Conservation (phyloP, 1,139 yeast genomes). For the Taphrina communis region DNA sequence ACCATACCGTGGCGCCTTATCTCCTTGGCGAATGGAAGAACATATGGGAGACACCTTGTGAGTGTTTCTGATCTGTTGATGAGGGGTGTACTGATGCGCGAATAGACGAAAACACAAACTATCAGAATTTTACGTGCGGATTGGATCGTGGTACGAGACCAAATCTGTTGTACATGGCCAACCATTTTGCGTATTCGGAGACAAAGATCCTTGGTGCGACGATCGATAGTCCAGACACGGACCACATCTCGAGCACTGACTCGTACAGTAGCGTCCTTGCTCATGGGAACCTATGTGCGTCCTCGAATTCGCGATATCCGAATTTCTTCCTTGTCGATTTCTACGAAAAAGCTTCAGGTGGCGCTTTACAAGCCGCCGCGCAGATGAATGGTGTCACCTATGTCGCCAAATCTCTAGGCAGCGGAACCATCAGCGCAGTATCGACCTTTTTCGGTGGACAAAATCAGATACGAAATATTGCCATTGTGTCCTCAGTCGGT, state of each 20-base stretch:
- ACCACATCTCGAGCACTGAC: slow-evolving; percentile 19
- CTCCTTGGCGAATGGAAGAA: slow-evolving; percentile 31
- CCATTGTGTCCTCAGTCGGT: slow-evolving; percentile 32
- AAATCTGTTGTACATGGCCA: slow-evolving; percentile 31
- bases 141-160: slow-evolving; percentile 35
- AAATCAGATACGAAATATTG: slow-evolving; percentile 35
- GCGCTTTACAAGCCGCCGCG: slow-evolving; percentile 34
- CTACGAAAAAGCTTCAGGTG: slow-evolving; percentile 26
- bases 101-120: slow-evolving; percentile 21
- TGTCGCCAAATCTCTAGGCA: slow-evolving; percentile 14
- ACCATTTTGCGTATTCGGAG: slow-evolving; percentile 32
- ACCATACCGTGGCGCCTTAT: slow-evolving; percentile 22
- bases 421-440: slow-evolving; percentile 25
- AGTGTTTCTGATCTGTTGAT: not conserved
- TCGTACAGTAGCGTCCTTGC: slow-evolving; percentile 16
- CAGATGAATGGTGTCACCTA: slow-evolving; percentile 29
- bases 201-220: slow-evolving; percentile 21
- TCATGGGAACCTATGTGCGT: slow-evolving; percentile 22
- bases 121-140: slow-evolving; percentile 29
- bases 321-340: slow-evolving; percentile 37
- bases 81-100: not conserved
- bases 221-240: slow-evolving; percentile 36
- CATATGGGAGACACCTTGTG: slow-evolving; percentile 37
- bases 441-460: slow-evolving; percentile 31
- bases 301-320: slow-evolving; percentile 21